These are phyloP conservation scores for Salix viminalis DNA, from an alignment of 345 rosid genomes.

Conservation along the genomic window DNA sequence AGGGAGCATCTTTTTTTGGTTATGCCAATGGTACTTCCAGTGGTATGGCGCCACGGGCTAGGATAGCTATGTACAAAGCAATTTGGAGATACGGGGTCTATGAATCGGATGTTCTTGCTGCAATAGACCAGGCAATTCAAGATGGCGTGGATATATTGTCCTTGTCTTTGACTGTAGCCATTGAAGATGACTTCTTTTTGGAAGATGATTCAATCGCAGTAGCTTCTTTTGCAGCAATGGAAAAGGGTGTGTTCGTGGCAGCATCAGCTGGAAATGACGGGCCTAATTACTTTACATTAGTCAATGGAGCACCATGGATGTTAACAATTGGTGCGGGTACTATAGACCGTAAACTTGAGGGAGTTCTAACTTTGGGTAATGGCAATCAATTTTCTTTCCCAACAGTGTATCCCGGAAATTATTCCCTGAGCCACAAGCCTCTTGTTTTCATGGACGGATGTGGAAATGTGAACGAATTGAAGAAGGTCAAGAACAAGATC, in stretches of 20 bases:
- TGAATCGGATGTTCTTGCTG: constrained; percentile 45
- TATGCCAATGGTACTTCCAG: constrained; percentile 33
- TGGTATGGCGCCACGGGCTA: constrained; percentile 43
- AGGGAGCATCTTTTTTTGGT: constrained; percentile 40
- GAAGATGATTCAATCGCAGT: constrained; percentile 35
- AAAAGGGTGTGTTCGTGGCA: constrained; percentile 34
- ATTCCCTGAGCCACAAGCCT: constrained; percentile 3
- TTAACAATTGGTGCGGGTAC: constrained; percentile 39
- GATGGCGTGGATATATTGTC: constrained; percentile 47
- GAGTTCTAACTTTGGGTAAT: constrained; percentile 29
- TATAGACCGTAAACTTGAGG: constrained; percentile 32
- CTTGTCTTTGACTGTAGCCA: constrained; percentile 23
- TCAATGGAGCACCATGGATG: constrained; percentile 47
- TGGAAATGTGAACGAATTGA: constrained; percentile 21
- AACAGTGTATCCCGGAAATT: constrained; percentile 38
- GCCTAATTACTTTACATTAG: constrained; percentile 15
- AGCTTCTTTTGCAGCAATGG: constrained; percentile 41
- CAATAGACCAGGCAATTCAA: constrained; percentile 45
- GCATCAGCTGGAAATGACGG: constrained; percentile 53
- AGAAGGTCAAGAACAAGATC: constrained; percentile 19
- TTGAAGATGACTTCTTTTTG: not conserved
- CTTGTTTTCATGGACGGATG: constrained; percentile 37
- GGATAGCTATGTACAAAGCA: constrained; percentile 38
- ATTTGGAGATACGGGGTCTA: constrained; percentile 28
- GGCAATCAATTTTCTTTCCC: constrained; percentile 16